Base-by-base conservation (phyloP, 2,329 filamentous ascomycete genomes). In the Trichoderma koningiopsis region DNA sequence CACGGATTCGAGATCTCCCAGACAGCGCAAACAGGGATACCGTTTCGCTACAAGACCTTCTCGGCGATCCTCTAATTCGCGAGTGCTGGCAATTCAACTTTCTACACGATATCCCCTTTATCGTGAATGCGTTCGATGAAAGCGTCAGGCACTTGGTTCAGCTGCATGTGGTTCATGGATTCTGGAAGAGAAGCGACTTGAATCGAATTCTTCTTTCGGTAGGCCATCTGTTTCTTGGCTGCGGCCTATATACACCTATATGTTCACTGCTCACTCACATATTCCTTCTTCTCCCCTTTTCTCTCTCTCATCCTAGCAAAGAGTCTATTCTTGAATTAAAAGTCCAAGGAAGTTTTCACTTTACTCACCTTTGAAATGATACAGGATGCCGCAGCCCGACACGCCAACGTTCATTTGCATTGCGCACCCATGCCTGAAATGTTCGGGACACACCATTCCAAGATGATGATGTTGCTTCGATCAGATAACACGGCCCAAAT, bases 391-490 rank as follows among this genome's bases (percentile, higher is more conserved):
- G 89, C 89, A 60, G 77, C 83, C 16, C 83, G 83, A 16, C 89
- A 91, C 75, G 76, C 83, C 2, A 95, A 96, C 76, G 86, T 96
- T 27, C 83, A 88, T 27, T 83, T 94, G 1, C 89, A 94, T 71
- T 83, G 86, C 19, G 93, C 93, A 0, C 93, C 89, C 70, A 91
- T 97, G 86, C 91, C 93, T 0, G 92, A 95, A 76, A 88, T 90
- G 72, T 96, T 94, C 76, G 94, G 94, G 3, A 97, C 93, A 0
- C 94, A 97, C 78, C 93, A 90, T 73, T 85, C 91, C 14, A 96
- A 97, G 79, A 96, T 97, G 92, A 87, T 97, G 79, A 83, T 97
- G n/a, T 79, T 97, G 4, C 83, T 97, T 71, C 87, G 92, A 5
- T 89, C 92, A 77, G 93, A 97, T 76, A 88, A 91, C 71, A 87